Conservation (phyloP, 495 filamentous ascomycete species). For the Penicillium lividum region DNA sequence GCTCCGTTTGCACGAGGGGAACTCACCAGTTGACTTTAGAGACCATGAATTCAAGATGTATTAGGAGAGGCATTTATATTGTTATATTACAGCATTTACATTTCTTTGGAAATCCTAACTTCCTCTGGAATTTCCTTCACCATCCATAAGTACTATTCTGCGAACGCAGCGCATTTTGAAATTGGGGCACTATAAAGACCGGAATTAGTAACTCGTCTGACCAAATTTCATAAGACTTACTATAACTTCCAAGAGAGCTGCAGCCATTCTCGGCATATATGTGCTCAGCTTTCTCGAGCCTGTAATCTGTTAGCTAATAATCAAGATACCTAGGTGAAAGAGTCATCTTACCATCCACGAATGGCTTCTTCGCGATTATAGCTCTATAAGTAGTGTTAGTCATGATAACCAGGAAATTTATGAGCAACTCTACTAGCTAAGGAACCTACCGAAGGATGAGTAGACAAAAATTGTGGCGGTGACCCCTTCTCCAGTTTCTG, state of each 20-base stretch:
- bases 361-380: slow-evolving; percentile 71
- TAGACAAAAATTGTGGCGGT: slow-evolving; percentile 78
- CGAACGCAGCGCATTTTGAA: slow-evolving; percentile 28
- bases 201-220: slow-evolving; percentile 6
- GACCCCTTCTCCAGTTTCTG: slow-evolving; percentile 55
- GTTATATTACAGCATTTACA: not conserved
- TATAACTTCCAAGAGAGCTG: slow-evolving; percentile 20
- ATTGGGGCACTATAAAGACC: slow-evolving; percentile 33
- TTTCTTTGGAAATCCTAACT: not conserved
- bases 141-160: slow-evolving; percentile 4
- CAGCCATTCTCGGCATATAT: slow-evolving; percentile 41
- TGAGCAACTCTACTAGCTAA: not conserved
- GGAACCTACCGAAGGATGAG: slow-evolving; percentile 73
- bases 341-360: slow-evolving; percentile 52
- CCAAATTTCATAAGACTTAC: slow-evolving; percentile 26
- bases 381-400: slow-evolving; percentile 42
- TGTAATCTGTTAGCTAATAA: slow-evolving; percentile 16
- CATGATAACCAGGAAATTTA: not conserved
- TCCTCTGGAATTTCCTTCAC: not conserved
- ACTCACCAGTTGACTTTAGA: slow-evolving; percentile 21
- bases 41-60: too few species aligned
- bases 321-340: not conserved
- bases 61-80: not conserved
- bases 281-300: slow-evolving; percentile 37
- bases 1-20: slow-evolving; percentile 48